Conservation (phyloP, 164 flowering plant species). For the Vitis amurensis region DNA sequence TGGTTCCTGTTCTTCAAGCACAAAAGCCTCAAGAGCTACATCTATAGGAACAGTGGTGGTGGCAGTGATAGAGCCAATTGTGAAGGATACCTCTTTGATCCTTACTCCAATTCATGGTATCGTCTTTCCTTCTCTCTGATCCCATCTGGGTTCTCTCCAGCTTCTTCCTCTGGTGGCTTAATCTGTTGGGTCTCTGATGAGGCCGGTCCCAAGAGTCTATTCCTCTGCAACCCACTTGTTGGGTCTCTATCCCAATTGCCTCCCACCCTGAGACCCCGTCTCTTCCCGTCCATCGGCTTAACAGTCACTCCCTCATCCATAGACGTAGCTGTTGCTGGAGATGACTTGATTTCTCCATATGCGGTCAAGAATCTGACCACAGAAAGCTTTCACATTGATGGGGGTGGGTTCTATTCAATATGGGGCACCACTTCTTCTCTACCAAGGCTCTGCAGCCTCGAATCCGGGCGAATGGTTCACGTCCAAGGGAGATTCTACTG, state of each 20-base stretch:
- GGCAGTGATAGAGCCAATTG: neutral
- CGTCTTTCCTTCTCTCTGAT: constrained; percentile 43
- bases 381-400: constrained; percentile 72
- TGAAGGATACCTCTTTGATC: constrained; percentile 71
- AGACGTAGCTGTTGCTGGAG: constrained; percentile 72
- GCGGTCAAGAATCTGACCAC: constrained; percentile 81
- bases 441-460: constrained; percentile 82
- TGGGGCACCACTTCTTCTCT: constrained; percentile 70
- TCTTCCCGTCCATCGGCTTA: constrained; percentile 78
- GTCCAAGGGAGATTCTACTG: constrained; percentile 60
- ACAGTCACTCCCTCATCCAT: constrained; percentile 44
- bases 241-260: constrained; percentile 60
- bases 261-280: constrained; percentile 57
- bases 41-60: constrained; percentile 23
- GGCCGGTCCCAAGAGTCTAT: constrained; percentile 54
- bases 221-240: constrained; percentile 68
- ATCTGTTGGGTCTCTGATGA: constrained; percentile 72
- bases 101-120: constrained; percentile 60
- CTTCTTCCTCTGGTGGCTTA: constrained; percentile 73
- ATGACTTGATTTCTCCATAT: constrained; percentile 80
- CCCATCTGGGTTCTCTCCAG: constrained; percentile 74
- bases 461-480: constrained; percentile 66
- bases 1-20: constrained; percentile 84
- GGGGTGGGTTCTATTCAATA: constrained; percentile 59
- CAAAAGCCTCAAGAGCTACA: constrained; percentile 33